Evolutionary conservation across 768 basidiomycete genomes (phyloP), one percentile per base, ranked within the genome.

Genomic region (Leccinellum luteum): DNA sequence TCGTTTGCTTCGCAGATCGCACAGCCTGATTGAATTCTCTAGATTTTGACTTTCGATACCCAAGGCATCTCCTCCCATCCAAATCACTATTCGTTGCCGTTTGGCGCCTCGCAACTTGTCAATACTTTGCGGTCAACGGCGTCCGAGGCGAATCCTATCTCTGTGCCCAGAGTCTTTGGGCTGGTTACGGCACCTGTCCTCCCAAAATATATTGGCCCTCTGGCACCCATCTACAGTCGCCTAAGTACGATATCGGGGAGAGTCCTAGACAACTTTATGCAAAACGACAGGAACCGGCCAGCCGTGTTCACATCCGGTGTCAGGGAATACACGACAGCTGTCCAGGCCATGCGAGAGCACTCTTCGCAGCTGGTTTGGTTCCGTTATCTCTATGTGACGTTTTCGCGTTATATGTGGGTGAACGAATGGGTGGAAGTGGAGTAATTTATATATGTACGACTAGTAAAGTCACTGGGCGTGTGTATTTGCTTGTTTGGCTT

Each of bases 341-440:
- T 89, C 13, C 65, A 73, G 27, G 92, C 94, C 6, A 93, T 94
- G 86, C 71, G 74, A 59, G 74, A 79, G 56, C 94, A 97, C 63
- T 60, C 74, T 54, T 85, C 85, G 58, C 94, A 97, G 76, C 73
- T 92, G 57, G 83, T 85, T 44, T 95, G 94, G 94, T 96, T 93
- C 76, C 82, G 94, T 43, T 92, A 89, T 83, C 74, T 94, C 55
- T 90, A 94, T 67, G 78, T 95, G 38, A 61, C 73, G 21, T 90
- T 87, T 67, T 94, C 91, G 17, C 80, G 88, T 56, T 93, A 94
- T 67, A 89, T 96, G 91, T 96, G 94, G 94, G 83, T 90, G 27
- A 94, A 94, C 60, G 87, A 90, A 61, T 92, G 91, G 83, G 76
- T 78, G 2, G 81, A 85, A 68, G 65, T 90, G 25, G 13, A 34